Evolutionary conservation across 352 stramenopile species (phyloP), one percentile per base, ranked within the genome.

Genomic region (Pythium insidiosum): DNA sequence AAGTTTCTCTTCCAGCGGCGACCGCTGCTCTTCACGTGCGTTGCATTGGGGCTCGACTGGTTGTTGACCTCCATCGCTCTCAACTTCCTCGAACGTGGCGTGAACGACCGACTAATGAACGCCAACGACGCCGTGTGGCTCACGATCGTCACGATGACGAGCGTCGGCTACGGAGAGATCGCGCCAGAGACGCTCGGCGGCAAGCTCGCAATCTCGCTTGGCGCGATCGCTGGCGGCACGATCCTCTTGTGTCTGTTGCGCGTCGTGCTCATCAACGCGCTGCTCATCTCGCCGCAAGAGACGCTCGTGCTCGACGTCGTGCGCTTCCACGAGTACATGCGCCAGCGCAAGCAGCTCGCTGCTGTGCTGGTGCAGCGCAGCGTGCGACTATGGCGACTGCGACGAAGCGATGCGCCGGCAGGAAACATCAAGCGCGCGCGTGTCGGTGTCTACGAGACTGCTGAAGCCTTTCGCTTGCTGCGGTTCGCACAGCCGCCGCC

Each of bases 61-160:
- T 33, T 78, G 6, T 36, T 81, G 35, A 81, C 71, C 19, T 75
- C 71, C 2, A 63, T 56, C 7, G 68, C 66, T 0, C 55, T 84
- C 19, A 84, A 84, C 41, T 72, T 81, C 29, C 61, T 84, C 30
- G 71, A 84, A 22, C 60, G 71, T 21, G 65, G 56, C 4, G 66
- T 53, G 39, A 84, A 80, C 40, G 56, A 60, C 18, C 55, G 53
- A 2, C 44, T 80, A 16, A 60, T 62, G 22, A 84, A 53, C 25
- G 40, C 52, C 12, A 66, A 63, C 21, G 71, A 84, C 37, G 60
- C 71, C 6, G 52, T 78, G 5, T 84, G 71, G 71, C 57, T 84
- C 30, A 76, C 71, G n/a, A 80, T 84, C 24, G 71, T 80, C 37
- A 84, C 71, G 6, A 78, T 80, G 46, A 78, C 71, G 13, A 70